Conservation (phyloP, 371 early-diverging fungal species). For the Apophysomyces ossiformis region DNA sequence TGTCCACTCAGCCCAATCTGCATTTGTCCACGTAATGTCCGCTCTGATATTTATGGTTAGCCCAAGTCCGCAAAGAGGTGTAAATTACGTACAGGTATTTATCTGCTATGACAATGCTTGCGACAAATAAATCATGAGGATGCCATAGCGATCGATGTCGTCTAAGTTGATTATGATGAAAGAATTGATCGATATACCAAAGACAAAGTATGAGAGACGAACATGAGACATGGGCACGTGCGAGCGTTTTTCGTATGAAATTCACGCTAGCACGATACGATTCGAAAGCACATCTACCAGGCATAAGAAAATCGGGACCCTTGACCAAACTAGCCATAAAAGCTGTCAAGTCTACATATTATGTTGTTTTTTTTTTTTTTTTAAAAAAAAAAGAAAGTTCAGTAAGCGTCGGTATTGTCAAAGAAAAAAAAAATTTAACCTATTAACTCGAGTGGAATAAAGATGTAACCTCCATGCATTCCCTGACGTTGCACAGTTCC, state of each 20-base stretch:
- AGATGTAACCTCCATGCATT: conserved; percentile 40
- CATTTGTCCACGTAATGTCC: conserved; percentile 62
- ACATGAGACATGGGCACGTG: conserved; percentile 58
- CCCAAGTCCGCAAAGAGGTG: conserved; percentile 23
- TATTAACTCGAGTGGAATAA: conserved; percentile 57
- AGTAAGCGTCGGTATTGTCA: no score
- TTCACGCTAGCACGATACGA: conserved; percentile 37
- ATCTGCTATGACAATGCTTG: conserved; percentile 44
- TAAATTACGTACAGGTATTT: conserved; percentile 38
- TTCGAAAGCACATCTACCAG: conserved; percentile 21
- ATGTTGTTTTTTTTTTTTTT: no score
- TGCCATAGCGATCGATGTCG: conserved; percentile 34
- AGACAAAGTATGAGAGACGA: conserved; percentile 57
- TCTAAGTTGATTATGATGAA: conserved; percentile 16
- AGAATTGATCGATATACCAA: conserved; percentile 57
- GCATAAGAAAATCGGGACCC: conserved; percentile 39
- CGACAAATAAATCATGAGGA: conserved; percentile 38
- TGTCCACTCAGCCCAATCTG: conserved; percentile 65
- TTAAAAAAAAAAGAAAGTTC: no score
- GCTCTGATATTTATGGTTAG: conserved; percentile 39
- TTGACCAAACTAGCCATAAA: conserved; percentile 53
- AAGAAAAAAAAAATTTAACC: conserved; percentile 26
- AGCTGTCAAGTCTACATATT: conserved; percentile 49
- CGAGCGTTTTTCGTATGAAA: conserved; percentile 56
- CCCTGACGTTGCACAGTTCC: conserved; percentile 28